Conservation (phyloP, 1,284 basidiomycete genomes). For the Kwoniella shivajii region DNA sequence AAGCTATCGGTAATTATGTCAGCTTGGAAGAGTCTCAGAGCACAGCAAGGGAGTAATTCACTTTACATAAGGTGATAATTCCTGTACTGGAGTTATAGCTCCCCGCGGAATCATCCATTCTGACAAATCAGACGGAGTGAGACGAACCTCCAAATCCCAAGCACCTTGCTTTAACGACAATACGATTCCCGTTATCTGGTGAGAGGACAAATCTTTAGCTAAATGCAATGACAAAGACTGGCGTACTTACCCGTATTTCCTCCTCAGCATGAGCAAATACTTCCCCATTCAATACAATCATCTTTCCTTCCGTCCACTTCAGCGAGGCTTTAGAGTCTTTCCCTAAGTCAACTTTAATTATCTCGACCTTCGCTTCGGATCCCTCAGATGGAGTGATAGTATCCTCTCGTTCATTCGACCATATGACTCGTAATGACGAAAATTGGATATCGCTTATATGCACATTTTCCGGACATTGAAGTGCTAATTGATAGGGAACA, state of each 20-base stretch:
- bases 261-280: constrained; percentile 17
- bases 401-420: constrained; percentile 46
- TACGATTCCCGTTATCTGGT: constrained; percentile 30
- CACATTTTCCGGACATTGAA: constrained; percentile 50
- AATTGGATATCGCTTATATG: constrained; percentile 46
- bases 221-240: neutral
- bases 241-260: constrained; percentile 27
- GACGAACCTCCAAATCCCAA: constrained; percentile 40
- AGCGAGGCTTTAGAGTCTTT: constrained; percentile 18
- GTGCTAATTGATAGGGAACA: constrained; percentile 68
- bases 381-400: constrained; percentile 4
- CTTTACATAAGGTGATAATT: constrained; percentile 20
- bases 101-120: constrained; percentile 28
- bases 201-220: neutral
- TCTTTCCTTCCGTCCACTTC: constrained; percentile 19
- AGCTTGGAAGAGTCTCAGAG: neutral
- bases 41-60: constrained; percentile 13
- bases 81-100: constrained; percentile 16
- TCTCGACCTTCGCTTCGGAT: neutral
- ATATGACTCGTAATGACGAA: constrained; percentile 32
- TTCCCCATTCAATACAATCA: constrained; percentile 27
- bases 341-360: neutral
- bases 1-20: constrained; percentile 57
- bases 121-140: constrained; percentile 19
- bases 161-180: constrained; percentile 30